Percentiles rank a stretch among this genome's conserved stretches.
Conservation (phyloP, 2,329 filamentous ascomycete genomes). For the Paecilomyces sp. region DNA sequence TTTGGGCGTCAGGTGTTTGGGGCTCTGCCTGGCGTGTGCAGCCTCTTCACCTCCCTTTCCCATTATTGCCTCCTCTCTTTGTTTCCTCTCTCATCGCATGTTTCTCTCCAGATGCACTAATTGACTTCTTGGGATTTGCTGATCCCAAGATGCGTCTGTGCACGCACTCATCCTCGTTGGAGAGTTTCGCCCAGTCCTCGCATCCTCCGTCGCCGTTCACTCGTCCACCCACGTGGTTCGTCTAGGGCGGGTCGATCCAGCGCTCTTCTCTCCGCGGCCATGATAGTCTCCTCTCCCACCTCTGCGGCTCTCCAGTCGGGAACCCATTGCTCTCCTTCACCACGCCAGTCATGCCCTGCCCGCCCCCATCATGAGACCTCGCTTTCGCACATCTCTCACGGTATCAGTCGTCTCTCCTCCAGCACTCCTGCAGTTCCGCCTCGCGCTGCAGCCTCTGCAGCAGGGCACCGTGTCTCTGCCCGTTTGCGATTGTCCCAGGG, state of each 20-base stretch:
- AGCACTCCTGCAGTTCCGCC: constrained; percentile 8
- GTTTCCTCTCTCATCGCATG: background rate
- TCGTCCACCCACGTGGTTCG: constrained; percentile 31
- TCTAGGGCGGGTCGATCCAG: constrained; percentile 16
- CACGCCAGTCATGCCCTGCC: background rate
- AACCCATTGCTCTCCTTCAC: constrained; percentile 16
- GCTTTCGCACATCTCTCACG: constrained; percentile 8
- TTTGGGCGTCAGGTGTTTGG: background rate
- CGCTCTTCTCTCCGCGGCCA: constrained; percentile 7
- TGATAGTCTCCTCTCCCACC: constrained; percentile 35
- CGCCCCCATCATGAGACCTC: constrained; percentile 3
- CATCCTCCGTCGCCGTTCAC: constrained; percentile 20
- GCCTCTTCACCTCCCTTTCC: background rate
- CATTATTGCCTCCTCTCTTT: background rate
- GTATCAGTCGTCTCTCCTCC: constrained; percentile 10
- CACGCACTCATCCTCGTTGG: constrained; percentile 13
- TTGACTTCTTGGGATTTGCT: background rate
- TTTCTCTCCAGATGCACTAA: too few species aligned
- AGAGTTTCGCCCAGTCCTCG: constrained; percentile 23
- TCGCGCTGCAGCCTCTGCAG: background rate
- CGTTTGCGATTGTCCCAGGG: constrained; percentile 21
- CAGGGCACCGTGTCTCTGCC: constrained; percentile 1
- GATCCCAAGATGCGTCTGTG: constrained; percentile 21
- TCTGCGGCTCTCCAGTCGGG: constrained; percentile 29
- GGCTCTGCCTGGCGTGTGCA: background rate